Base-by-base conservation (phyloP, 2,329 filamentous ascomycete genomes). In the Pestalotiopsis sp. region DNA sequence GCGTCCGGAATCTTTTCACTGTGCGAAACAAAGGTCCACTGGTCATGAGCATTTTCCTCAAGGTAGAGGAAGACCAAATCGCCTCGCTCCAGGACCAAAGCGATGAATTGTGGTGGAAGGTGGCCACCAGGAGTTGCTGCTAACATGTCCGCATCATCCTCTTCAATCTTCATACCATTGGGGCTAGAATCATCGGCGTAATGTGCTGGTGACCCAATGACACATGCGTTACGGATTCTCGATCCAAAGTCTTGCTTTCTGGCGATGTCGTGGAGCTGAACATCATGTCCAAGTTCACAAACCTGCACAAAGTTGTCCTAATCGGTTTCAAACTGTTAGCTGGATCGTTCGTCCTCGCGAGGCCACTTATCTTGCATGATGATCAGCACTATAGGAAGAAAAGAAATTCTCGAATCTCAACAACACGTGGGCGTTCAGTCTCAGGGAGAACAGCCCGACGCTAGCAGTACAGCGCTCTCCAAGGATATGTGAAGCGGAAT, bases 271-370 rank as follows among this genome's bases (percentile, higher is more conserved):
- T 90, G 88, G 26, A 97, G 85, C 73, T 92, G 90, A 1, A 90
- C 90, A 75, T 92, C 88, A 58, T 84, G 83, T 4, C 84, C 83
- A 2, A 96, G 86, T 77, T 97, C 92, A 73, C 90, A 92, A 70
- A 98, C 89, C 72, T 95, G 91, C 58, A 99, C 86, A 73, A 89
- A 93, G 70, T 92, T 87, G 71, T 97, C 92, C 89, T 92, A 69
- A 67, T 35, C 60, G 4, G 17, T 17, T n/a, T 52, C 44, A n/a
- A 48, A 14, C 20, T 63, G 74, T 77, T 64, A 76, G 74, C 66
- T 14, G 14, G 48, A 39, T 63, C 11, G 44, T 52, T n/a, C 14
- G 44, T n/a, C 30, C 17, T 52, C 14, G 17, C 17, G 6, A 52
- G 17, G 22, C 22, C 26, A n/a, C 22, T 24, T 26, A 58, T 61